Conservation (phyloP, 2,329 filamentous ascomycete species). For the Fusarium nodosum region DNA sequence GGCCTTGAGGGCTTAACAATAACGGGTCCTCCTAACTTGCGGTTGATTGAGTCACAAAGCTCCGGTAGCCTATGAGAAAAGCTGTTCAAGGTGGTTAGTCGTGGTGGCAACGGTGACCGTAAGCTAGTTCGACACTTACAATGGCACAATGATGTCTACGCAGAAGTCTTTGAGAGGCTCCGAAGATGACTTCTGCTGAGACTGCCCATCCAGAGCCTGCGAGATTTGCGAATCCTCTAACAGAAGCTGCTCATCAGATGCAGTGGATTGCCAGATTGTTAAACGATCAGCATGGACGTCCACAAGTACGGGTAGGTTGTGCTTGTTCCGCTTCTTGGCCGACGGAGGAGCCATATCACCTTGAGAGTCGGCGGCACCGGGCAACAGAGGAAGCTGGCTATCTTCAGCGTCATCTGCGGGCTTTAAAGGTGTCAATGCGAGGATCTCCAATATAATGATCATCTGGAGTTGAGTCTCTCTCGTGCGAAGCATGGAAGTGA, state of each 20-base stretch:
- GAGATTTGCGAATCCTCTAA: conserved; percentile 63
- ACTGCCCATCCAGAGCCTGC: conserved; percentile 53
- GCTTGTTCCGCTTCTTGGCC: conserved; percentile 70
- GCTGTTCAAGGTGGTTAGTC: conserved; percentile 63
- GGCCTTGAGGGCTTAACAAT: conserved; percentile 69
- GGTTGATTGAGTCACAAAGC: conserved; percentile 77
- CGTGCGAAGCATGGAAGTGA: conserved; percentile 75
- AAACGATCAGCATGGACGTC: conserved; percentile 83
- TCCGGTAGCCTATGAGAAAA: conserved; percentile 83
- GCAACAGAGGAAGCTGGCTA: conserved; percentile 62
- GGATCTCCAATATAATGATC: conserved; percentile 81
- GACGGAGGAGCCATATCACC: conserved; percentile 49
- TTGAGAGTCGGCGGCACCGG: conserved; percentile 54
- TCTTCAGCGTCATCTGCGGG: conserved; percentile 59
- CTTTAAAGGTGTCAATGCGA: conserved; percentile 74
- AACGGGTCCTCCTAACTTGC: conserved; percentile 80
- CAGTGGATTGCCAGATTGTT: conserved; percentile 86
- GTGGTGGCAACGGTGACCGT: neutral
- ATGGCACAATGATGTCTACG: conserved; percentile 83
- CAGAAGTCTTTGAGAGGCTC: conserved; percentile 83
- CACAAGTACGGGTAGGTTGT: conserved; percentile 74
- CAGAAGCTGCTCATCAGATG: conserved; percentile 68
- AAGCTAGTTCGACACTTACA: conserved; percentile 64
- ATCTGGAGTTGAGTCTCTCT: conserved; percentile 86
- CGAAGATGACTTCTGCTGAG: conserved; percentile 59